Evolutionary conservation across 75 land plant species (phyloP), one percentile per base, ranked within the genome.

Genomic region (Pinus tabuliformis): DNA sequence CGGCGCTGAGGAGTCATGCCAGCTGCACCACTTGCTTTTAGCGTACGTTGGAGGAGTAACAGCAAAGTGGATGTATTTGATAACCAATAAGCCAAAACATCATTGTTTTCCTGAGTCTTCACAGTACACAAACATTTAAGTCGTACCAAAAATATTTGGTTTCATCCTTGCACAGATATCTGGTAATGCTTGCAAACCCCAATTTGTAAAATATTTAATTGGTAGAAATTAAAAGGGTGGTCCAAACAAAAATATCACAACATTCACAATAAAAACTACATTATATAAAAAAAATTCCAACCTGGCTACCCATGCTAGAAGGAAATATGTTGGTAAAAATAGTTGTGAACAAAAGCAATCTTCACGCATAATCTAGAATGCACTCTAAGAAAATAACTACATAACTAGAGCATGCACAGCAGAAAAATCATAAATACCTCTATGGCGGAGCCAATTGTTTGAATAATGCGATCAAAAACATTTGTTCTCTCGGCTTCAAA

Each of bases 401-500:
- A 24, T 20, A 21, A 36, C 71, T 5, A 15, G 56, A 52, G 5
- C 28, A 3, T 24, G 28, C n/a, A 72, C 11, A 15, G 15, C 30
- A 73, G 60, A 17, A 77, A 26, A 49, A 74, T 58, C 39, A 8
- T 7, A 61, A 68, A 37, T 88, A 93, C 95, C 88, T 94, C 97
- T 49, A 94, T 89, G 4, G 97, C 83, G 54, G 91, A 80, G 61
- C 89, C 86, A 84, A 94, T 86, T 22, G 91, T 90, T 74, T 94
- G 97, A 76, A 92, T 94, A 7, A 94, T 78, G 21, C 91, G 89
- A 59, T 94, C 97, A 83, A 94, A 94, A 24, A 94, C 80, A 76
- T 81, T 92, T 7, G 97, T 94, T 73, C 93, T 90, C 77, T 94
- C 97, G 57, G 91, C 97, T 76, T 94, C 97, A 85, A 94, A 94